These are phyloP conservation scores for Cercophora sp. DNA, from an alignment of 495 filamentous ascomycete genomes.

Conservation along the genomic window DNA sequence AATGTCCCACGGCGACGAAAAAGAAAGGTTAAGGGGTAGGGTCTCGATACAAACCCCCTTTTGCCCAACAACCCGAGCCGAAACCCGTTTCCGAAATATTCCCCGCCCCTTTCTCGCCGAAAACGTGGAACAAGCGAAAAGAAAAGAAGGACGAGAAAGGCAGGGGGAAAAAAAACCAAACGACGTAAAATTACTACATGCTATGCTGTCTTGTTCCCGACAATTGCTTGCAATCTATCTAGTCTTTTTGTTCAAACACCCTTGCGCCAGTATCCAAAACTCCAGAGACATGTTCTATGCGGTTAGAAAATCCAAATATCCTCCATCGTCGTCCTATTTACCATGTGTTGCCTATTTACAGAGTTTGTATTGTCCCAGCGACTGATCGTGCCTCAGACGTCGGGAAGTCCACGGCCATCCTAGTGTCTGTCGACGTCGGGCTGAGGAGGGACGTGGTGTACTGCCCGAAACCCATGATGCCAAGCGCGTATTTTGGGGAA, in stretches of 20 bases:
- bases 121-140: neutral
- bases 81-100: neutral
- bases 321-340: neutral
- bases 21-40: neutral
- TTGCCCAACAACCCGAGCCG: neutral
- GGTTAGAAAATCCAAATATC: neutral
- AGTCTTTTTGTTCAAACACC: conserved; percentile 2
- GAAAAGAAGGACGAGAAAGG: neutral
- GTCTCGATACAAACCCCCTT: neutral
- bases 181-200: neutral
- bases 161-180: neutral
- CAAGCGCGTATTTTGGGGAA: no score
- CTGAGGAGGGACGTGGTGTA: no score
- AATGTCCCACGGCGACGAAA: neutral
- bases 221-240: conserved; percentile 33
- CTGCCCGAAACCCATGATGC: no score
- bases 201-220: conserved; percentile 2
- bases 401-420: no score
- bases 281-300: no score
- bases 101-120: neutral
- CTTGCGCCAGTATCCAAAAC: neutral
- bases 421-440: no score
- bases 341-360: no score
- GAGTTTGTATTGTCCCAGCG: no score
- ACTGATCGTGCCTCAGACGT: no score